phyloP scores from a whole-genome alignment of 2,329 filamentous ascomycete genomes.

The Trichoderma semiorbis region DNA sequence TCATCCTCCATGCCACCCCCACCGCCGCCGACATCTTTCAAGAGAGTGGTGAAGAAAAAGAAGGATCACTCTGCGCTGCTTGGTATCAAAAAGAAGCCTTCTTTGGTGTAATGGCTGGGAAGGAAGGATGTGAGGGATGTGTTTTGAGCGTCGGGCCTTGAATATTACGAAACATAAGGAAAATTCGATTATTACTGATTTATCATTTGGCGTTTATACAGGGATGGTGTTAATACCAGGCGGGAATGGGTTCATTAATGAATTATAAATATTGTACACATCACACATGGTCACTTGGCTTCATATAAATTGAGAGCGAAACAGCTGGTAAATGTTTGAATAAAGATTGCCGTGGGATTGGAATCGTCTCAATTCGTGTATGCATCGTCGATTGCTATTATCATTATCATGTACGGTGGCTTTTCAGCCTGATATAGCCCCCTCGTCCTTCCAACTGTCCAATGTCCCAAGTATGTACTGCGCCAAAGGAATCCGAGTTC shows the following conservation, averaged over 20 bases:
- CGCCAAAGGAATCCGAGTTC: neutral
- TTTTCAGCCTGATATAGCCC: neutral
- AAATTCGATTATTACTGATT: neutral
- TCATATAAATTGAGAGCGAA: neutral
- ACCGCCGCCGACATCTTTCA: constrained; percentile 59
- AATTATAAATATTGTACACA: neutral
- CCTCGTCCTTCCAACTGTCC: neutral
- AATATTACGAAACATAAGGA: neutral
- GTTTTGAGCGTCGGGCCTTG: neutral
- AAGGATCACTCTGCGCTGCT: constrained; percentile 72
- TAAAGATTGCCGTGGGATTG: neutral
- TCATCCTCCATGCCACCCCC: constrained; percentile 29
- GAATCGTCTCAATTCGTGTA: neutral
- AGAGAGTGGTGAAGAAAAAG: constrained; percentile 78
- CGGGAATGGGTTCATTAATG: neutral
- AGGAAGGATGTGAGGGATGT: neutral
- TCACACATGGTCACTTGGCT: neutral
- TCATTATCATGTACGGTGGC: neutral
- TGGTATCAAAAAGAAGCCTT: constrained; percentile 82
- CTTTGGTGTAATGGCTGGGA: constrained; percentile 43
- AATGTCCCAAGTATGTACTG: neutral
- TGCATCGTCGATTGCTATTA: neutral
- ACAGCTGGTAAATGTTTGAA: neutral
- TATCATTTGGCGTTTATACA: neutral
- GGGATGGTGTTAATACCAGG: neutral